Evolutionary conservation across 306 rosid genomes (phyloP).

Genomic region (Lathyrus tuberosus): DNA sequence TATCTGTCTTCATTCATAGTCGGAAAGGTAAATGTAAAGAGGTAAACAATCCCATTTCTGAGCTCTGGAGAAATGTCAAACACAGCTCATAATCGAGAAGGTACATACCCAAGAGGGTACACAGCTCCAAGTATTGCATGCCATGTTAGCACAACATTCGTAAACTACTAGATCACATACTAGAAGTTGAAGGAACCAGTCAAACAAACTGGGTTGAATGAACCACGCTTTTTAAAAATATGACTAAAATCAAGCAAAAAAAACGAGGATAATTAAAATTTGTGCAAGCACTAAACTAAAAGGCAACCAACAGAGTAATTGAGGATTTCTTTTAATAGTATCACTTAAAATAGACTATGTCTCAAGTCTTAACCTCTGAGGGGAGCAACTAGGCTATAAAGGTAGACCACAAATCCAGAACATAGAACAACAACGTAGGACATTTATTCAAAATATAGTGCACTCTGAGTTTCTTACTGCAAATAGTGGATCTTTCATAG

Average conservation of each 20-base stretch:
- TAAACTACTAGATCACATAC: background rate
- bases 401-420: background rate
- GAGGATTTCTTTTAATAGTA: background rate
- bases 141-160: background rate
- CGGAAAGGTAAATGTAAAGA: background rate
- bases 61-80: background rate
- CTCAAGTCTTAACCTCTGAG: background rate
- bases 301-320: background rate
- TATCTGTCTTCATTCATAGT: background rate
- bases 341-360: background rate
- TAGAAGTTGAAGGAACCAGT: background rate
- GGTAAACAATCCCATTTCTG: background rate
- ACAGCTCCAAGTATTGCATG: constrained; percentile 1
- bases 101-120: constrained; percentile 4
- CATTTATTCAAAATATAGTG: background rate
- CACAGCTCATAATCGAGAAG: background rate
- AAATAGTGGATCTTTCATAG: background rate
- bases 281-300: background rate
- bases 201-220: background rate
- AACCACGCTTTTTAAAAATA: background rate
- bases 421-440: constrained; percentile 5
- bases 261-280: background rate
- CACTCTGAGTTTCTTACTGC: background rate
- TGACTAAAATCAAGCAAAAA: constrained; percentile 3
- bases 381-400: constrained; percentile 1